Conservation (phyloP, 441 rosid genomes). For the Jatropha multifida region DNA sequence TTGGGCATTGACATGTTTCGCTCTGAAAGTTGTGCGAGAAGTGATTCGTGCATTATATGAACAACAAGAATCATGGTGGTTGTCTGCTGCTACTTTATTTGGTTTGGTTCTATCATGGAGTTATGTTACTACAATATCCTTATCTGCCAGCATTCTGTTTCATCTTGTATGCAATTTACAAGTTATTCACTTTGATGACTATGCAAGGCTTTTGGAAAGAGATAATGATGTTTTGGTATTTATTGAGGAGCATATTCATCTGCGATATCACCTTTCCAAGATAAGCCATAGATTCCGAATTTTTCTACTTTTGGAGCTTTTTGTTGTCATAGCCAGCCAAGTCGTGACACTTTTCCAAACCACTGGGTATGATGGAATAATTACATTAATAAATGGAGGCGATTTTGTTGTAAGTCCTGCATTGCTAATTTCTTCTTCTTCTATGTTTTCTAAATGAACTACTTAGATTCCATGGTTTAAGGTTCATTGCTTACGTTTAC, state of each 20-base stretch:
- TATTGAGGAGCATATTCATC: constrained; percentile 73
- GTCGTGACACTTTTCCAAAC: constrained; percentile 72
- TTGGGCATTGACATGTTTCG: constrained; percentile 80
- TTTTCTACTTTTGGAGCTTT: constrained; percentile 75
- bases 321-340: constrained; percentile 74
- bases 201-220: constrained; percentile 63
- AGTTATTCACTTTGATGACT: constrained; percentile 87
- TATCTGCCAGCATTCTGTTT: constrained; percentile 79
- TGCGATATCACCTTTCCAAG: constrained; percentile 75
- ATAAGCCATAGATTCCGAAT: constrained; percentile 96
- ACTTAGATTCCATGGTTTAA: background rate
- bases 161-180: constrained; percentile 90
- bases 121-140: constrained; percentile 58
- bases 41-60: constrained; percentile 48
- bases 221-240: constrained; percentile 66
- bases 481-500: background rate
- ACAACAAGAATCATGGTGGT: constrained; percentile 68
- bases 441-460: background rate
- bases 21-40: constrained; percentile 67
- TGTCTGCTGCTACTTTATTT: constrained; percentile 50
- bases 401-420: constrained; percentile 75
- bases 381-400: constrained; percentile 70
- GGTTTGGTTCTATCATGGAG: constrained; percentile 73
- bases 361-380: constrained; percentile 59
- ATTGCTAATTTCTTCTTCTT: constrained; percentile 14